Percentiles rank a stretch among this genome's conserved stretches.
phyloP scores from a whole-genome alignment of 257 asterid genomes.

The Rehmannia glutinosa region DNA sequence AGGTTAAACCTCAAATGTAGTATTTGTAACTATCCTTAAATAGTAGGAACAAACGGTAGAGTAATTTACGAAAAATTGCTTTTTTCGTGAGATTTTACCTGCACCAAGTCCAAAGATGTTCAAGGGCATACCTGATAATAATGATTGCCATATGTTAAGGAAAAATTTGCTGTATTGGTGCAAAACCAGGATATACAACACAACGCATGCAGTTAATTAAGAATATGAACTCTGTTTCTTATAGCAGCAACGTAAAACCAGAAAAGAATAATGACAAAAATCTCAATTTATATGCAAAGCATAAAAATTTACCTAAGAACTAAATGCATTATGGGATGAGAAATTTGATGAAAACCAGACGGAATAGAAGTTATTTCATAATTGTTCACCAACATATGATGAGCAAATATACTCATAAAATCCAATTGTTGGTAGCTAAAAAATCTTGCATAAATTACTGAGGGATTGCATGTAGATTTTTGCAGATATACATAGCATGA shows the following conservation, averaged over 20 bases:
- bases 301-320: not conserved
- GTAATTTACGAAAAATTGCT: not conserved
- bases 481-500: not conserved
- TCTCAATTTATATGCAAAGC: too few relatives aligned
- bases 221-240: not conserved
- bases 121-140: slow-evolving; percentile 65
- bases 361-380: not conserved
- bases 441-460: not conserved
- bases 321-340: not conserved
- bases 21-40: not conserved
- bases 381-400: not conserved
- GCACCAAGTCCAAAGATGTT: slow-evolving; percentile 80
- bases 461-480: not conserved
- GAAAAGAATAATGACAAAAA: not conserved
- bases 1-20: too few relatives aligned
- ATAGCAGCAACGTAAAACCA: not conserved
- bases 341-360: not conserved
- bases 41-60: not conserved
- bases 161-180: not conserved
- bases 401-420: not conserved
- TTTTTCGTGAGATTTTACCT: slow-evolving; percentile 43
- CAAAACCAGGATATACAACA: too few relatives aligned
- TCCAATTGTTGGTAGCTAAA: not conserved
- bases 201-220: too few relatives aligned
- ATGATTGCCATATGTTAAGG: not conserved